Evolutionary conservation across 805 yeast species (phyloP), one percentile per base, ranked within the genome.

Genomic region (Pichia exigua): DNA sequence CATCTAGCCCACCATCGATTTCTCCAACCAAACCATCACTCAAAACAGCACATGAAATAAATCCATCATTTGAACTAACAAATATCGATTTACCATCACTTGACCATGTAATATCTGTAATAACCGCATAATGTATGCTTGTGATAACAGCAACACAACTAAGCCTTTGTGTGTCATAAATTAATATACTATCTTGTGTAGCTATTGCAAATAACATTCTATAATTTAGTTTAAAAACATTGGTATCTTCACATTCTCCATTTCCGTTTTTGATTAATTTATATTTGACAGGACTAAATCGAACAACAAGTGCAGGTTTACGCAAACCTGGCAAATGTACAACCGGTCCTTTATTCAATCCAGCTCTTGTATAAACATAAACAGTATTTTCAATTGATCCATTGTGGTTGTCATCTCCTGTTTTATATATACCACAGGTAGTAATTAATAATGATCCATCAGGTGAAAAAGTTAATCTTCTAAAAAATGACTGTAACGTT

Each of bases 171-270:
- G 98, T 92, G 58, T 89, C 95, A 67, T 87, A 94, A 2, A 94
- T 69, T 10, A 85, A 61, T 13, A 94, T 85, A 15, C 91, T 77
- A 63, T 88, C 96, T 52, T 87, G 90, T 0, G 97, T 91, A 0
- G 97, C 98, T 20, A 94, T 85, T 0, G 97, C 98, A 69, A 86
- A 91, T 0, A 92, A 69, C 81, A 94, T 78, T 55, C 89, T 78
- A 62, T 94, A 90, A 1, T 88, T 85, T 44, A 91, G 66, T 5
- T 72, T 67, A 54, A 88, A 76, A 15, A 75, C 75, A 22, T 54
- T 47, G 13, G 20, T 26, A 13, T 20, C 32, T 9, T 13, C 13
- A 1, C 12, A 9, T 7, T n/a, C 26, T 10, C 47, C 55, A 18
- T 53, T 54, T 2, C 39, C 20, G n/a, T 44, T 45, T 8, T 52